A percentile compares a stretch with the other conserved stretches of the same genome.
Evolutionary conservation across 2,329 filamentous ascomycete species (phyloP).

Genomic region (Annulohypoxylon truncatum): DNA sequence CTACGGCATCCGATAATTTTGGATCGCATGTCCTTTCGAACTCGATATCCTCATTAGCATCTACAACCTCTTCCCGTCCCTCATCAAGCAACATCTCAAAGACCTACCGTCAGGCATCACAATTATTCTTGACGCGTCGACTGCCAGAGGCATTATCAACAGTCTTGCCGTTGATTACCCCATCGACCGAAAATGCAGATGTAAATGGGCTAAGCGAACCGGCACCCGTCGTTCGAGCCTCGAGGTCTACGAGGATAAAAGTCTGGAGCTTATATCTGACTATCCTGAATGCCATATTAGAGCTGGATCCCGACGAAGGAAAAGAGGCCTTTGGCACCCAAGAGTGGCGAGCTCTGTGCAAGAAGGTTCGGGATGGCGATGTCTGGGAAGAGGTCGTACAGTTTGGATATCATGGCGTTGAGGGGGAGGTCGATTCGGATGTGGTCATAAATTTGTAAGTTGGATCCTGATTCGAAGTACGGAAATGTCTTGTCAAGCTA

Average conservation of each 20-base stretch:
- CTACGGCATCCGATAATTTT: conserved; percentile 61
- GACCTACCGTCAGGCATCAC: conserved; percentile 92
- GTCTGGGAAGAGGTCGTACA: conserved; percentile 95
- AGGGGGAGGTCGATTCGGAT: conserved; percentile 92
- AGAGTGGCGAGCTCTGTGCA: conserved; percentile 84
- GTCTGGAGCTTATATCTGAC: conserved; percentile 98
- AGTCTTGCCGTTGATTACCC: conserved; percentile 82
- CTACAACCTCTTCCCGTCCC: conserved; percentile 69
- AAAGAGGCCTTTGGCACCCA: conserved; percentile 87
- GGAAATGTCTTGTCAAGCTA: not conserved
- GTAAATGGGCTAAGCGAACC: conserved; percentile 61
- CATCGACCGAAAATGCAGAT: conserved; percentile 60
- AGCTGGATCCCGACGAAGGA: conserved; percentile 89
- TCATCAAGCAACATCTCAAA: conserved; percentile 83
- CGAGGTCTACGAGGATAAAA: conserved; percentile 86
- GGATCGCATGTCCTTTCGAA: conserved; percentile 66
- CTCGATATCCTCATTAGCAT: conserved; percentile 76
- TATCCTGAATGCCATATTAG: conserved; percentile 88
- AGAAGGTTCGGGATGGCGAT: conserved; percentile 86
- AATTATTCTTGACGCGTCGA: conserved; percentile 93
- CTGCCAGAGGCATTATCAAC: conserved; percentile 89
- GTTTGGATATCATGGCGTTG: conserved; percentile 86
- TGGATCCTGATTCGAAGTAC: not conserved
- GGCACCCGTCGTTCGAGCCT: conserved; percentile 82
- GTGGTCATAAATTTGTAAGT: conserved; percentile 89